Conservation (phyloP, 106 monocot species). For the Chionographis japonica region DNA sequence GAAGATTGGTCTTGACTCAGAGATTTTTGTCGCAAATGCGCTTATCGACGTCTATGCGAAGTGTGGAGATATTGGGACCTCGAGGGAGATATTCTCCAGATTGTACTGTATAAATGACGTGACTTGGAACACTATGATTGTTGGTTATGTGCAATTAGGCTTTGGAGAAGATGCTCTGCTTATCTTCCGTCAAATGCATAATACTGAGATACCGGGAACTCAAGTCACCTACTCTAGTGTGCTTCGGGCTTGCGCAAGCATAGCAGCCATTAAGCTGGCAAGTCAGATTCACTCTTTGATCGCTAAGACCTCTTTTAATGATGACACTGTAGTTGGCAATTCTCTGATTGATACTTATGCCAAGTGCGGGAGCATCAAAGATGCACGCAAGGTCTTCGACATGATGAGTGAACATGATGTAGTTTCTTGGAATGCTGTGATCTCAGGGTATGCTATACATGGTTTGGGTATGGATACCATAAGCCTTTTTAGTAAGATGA, state of each 20-base stretch:
- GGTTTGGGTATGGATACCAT: slow-evolving; percentile 52
- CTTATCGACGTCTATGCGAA: slow-evolving; percentile 85
- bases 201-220: slow-evolving; percentile 31
- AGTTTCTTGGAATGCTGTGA: slow-evolving; percentile 88
- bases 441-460: slow-evolving; percentile 79
- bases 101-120: slow-evolving; percentile 60
- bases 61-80: slow-evolving; percentile 46
- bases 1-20: slow-evolving; percentile 55
- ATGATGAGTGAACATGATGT: slow-evolving; percentile 37
- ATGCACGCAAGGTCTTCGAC: slow-evolving; percentile 62
- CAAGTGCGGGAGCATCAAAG: slow-evolving; percentile 56
- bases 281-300: slow-evolving; percentile 64
- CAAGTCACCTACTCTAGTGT: slow-evolving; percentile 83
- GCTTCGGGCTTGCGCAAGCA: slow-evolving; percentile 76
- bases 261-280: slow-evolving; percentile 47
- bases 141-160: slow-evolving; percentile 61
- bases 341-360: slow-evolving; percentile 81
- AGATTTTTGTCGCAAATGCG: slow-evolving; percentile 71
- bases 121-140: slow-evolving; percentile 80
- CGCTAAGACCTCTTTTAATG: slow-evolving; percentile 45
- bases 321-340: slow-evolving; percentile 50
- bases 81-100: slow-evolving; percentile 38
- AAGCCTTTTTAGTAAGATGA: slow-evolving; percentile 53
- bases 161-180: slow-evolving; percentile 54
- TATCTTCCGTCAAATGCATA: slow-evolving; percentile 59